Percentiles rank a stretch among this genome's conserved stretches.
phyloP scores from a whole-genome alignment of 2,329 filamentous ascomycete species.

The Trichophyton rubrum region DNA sequence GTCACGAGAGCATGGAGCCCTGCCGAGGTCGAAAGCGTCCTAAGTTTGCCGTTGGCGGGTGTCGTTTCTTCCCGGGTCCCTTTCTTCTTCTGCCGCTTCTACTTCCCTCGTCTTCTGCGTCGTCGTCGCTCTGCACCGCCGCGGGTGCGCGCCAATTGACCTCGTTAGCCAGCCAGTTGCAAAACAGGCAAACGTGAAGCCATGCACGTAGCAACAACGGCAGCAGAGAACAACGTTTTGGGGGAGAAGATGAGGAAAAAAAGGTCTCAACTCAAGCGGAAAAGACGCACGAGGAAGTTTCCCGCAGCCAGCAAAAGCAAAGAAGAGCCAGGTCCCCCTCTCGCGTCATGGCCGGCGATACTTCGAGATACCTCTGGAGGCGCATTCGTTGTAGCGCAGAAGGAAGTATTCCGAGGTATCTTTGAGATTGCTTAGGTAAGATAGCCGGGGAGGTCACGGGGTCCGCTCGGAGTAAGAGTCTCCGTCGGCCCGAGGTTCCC shows the following conservation, averaged over 20 bases:
- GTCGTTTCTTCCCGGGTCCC: background rate
- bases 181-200: background rate
- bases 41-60: background rate
- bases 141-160: background rate
- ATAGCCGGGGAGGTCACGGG: background rate
- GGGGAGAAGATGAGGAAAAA: background rate
- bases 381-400: background rate
- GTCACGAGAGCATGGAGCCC: background rate
- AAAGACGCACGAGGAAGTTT: constrained; percentile 2
- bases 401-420: background rate
- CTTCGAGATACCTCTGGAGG: background rate
- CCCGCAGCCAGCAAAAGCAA: background rate
- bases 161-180: background rate
- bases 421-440: background rate
- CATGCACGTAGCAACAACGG: background rate
- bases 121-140: background rate
- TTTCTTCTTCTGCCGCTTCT: background rate
- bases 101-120: background rate
- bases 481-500: background rate
- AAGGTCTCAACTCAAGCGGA: background rate
- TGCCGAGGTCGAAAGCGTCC: background rate
- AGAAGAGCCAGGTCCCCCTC: background rate
- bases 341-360: background rate
- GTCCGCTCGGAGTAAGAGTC: background rate
- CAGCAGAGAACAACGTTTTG: background rate